Evolutionary conservation across 305 asterid genomes (phyloP), one percentile per base, ranked within the genome.

Genomic region (Striga hermonthica): DNA sequence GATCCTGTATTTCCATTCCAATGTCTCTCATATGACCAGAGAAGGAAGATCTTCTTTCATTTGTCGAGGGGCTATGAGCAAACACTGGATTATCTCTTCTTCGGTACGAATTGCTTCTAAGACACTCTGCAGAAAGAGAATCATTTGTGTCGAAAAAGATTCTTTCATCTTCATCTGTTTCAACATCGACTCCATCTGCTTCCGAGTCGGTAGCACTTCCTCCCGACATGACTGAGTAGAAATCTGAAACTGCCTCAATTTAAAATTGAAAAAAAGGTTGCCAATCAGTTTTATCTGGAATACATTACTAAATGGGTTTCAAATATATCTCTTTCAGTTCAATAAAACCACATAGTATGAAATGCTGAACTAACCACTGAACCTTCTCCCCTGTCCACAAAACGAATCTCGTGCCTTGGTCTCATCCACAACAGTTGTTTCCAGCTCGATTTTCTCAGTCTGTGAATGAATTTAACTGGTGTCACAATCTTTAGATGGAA

Each of bases 211-310:
- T 90, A 45, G 80, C 94, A 75, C 90, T 90, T 67, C 96, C 96
- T 77, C 90, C 99, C n/a, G 99, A 93, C 94, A 93, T 77, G 75
- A 90, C 90, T 56, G 99, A 93, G 72, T 93, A 88, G 81, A 93
- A 93, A 82, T 93, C 99, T 93, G 86, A 62, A 75, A 73, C 72
- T 76, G 58, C 59, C 52, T 15, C 38, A 60, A 47, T 61, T 22
- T 22, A 22, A 22, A 22, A 22, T 22, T 1, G 6, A 38, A 54
- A 16, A 41, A 39, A 15, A 55, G 13, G 53, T 39, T 50, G 59
- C 47, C 69, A 66, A 56, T 14, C 31, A 52, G 13, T 72, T 67
- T 37, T 57, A 57, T 41, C 52, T 37, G 44, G 69, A 66, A 54
- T n/a, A 22, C 40, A 41, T 56, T 15, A 62, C 22, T 54, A 22